These are phyloP conservation scores for Globisporangium recalcitrans DNA, from an alignment of 352 stramenopile genomes.

Conservation along the genomic window DNA sequence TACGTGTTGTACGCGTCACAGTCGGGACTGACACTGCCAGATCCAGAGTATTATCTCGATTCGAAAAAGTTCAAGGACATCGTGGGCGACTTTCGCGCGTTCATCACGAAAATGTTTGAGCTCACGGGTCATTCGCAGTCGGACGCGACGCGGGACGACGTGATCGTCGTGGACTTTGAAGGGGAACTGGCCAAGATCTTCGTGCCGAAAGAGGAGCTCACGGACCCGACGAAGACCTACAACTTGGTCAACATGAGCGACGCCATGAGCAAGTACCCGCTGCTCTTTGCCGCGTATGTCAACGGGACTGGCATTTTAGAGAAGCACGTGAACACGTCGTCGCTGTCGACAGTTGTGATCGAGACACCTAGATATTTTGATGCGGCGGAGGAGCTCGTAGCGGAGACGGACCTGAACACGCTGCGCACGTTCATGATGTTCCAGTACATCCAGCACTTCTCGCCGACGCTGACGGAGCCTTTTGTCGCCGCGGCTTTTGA, in stretches of 20 bases:
- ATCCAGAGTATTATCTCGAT: conserved; percentile 92
- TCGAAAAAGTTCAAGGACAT: conserved; percentile 71
- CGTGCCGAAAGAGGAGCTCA: conserved; percentile 86
- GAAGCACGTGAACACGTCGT: conserved; percentile 26
- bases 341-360: conserved; percentile 39
- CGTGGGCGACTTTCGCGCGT: conserved; percentile 62
- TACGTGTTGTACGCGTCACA: conserved; percentile 84
- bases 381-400: conserved; percentile 43
- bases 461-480: conserved; percentile 37
- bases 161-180: conserved; percentile 85
- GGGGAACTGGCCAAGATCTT: conserved; percentile 70
- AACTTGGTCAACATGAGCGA: conserved; percentile 81
- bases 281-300: conserved; percentile 50
- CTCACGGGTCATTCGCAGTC: conserved; percentile 40
- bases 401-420: conserved; percentile 31
- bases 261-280: conserved; percentile 37
- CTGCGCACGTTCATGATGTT: conserved; percentile 51
- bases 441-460: conserved; percentile 44
- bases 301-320: conserved; percentile 37
- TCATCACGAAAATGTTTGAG: conserved; percentile 70
- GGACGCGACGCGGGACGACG: conserved; percentile 27
- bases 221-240: conserved; percentile 87
- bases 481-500: conserved; percentile 89
- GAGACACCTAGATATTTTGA: conserved; percentile 55
- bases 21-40: conserved; percentile 81